Evolutionary conservation across 176 grass and related monocot genomes (phyloP), one percentile per base, ranked within the genome.

Genomic region (Zea luxurians): DNA sequence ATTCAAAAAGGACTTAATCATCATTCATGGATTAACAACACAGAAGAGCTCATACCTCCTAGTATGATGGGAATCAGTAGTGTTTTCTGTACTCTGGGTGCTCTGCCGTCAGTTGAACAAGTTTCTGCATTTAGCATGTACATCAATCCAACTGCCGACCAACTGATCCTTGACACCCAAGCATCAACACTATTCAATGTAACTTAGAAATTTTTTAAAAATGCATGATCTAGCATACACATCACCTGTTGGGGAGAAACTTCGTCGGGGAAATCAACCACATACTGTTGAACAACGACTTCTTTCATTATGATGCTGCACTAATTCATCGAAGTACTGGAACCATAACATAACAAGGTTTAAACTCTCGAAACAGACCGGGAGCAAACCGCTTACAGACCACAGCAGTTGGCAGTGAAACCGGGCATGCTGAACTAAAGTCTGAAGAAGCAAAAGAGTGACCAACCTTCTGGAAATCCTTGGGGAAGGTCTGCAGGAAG

Each of bases 31-130:
- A 86, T 38, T 58, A 76, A 81, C 2, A 78, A 13, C 8, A 76
- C n/a, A 83, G 72, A 48, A 45, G 61, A 67, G 60, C 11, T 45
- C 10, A 67, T 43, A 97, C 93, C 90, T 91, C 76, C 71, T 91
- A 63, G 44, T 89, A 83, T 42, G 91, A 91, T 48, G 80, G 86
- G 53, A 97, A 93, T 27, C 54, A 64, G 58, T 87, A 93, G 67
- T 79, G 49, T 66, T 88, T 83, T 53, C 66, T 70, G 86, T 93
- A 89, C 3, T 85, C 87, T 2, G 55, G 57, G 36, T 97, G 83
- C 47, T 87, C 83, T 71, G 78, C 64, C 13, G 90, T 97, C 62
- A 97, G 66, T 34, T 83, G 70, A 69, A 97, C 90, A 83, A 97
- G 83, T 38, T 83, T 87, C 90, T 97, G 80, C 88, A 93, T 74